phyloP scores from a whole-genome alignment of 176 grass and related monocot species.

The Guadua angustifolia region DNA sequence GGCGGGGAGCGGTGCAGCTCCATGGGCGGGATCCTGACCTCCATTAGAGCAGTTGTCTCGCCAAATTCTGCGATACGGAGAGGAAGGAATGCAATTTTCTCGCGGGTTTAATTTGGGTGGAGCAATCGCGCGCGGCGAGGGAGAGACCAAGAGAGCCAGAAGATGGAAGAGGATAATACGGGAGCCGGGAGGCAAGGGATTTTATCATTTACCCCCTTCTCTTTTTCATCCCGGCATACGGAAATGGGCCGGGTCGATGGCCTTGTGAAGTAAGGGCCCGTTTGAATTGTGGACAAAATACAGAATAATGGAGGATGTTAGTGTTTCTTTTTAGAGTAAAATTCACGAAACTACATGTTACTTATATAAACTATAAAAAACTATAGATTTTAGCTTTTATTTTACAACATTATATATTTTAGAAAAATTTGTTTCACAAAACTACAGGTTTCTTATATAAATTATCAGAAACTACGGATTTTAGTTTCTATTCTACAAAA shows the following conservation, averaged over 20 bases:
- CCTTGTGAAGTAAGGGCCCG: background rate
- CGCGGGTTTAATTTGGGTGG: background rate
- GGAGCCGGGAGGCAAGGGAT: background rate
- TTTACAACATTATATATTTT: too few species aligned
- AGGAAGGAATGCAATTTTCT: background rate
- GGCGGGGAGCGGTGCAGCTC: constrained; percentile 52
- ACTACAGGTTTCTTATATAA: too few species aligned
- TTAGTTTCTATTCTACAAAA: too few species aligned
- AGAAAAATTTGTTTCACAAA: too few species aligned
- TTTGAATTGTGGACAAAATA: background rate
- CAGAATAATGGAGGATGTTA: too few species aligned
- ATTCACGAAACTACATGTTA: too few species aligned
- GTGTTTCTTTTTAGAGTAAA: too few species aligned
- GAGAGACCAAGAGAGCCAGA: background rate
- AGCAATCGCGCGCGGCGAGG: constrained; percentile 17
- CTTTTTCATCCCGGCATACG: background rate
- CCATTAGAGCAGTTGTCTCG: constrained; percentile 45
- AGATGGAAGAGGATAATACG: constrained; percentile 32
- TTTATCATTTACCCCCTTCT: background rate
- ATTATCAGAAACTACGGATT: too few species aligned
- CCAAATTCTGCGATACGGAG: background rate
- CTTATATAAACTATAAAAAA: too few species aligned
- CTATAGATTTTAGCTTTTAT: too few species aligned
- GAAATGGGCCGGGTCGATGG: background rate
- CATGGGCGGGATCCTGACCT: constrained; percentile 46